Base-by-base conservation (phyloP, 108 stramenopile species). In the Discostella stelligeroides region DNA sequence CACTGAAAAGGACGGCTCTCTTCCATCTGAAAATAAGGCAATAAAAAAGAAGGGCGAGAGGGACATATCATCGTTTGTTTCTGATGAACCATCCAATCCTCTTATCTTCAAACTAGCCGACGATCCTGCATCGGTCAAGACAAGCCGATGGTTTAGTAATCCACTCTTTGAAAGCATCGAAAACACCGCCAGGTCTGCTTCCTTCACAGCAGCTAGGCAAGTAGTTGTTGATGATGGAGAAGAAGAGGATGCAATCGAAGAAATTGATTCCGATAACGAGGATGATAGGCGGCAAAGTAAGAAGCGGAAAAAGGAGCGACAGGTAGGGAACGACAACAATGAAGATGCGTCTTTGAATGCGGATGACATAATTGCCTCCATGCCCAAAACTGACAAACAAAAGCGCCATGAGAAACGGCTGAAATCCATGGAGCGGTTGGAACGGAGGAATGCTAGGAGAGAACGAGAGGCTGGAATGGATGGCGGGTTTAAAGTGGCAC, bases 301-400 rank as follows among this genome's bases (percentile, higher is more conserved):
- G 13, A 43, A 62, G 60, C 58, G 42, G 49, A 53, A 82, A 61
- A 28, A 11, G 51, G 8, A 61, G 29, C 21, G 18, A 14, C 61
- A 40, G 17, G 15, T 55, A 46, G 78, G 65, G 29, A 62, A 53
- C 8, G 45, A 65, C 45, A 57, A 18, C 25, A 82, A 66, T 40
- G 61, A 62, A 37, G 81, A 77, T 17, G 81, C 56, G 12, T 75
- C 68, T 9, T 37, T 91, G 40, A 76, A 79, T 67, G 95, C 90
- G 11, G 94, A 94, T 25, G 86, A 91, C 25, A 82, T 94, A 7
- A 68, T 92, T 59, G 88, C 88, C 0, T 76, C 77, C 38, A 98
- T 99, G 95, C 97, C 98, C 11, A 96, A 95, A 69, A 98, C 96
- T 0, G 99, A 99, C 60, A 98, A 98, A 60, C 91, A 98, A 70